Base-by-base conservation (phyloP, 2,329 filamentous ascomycete genomes). In the Phialophora tarda region DNA sequence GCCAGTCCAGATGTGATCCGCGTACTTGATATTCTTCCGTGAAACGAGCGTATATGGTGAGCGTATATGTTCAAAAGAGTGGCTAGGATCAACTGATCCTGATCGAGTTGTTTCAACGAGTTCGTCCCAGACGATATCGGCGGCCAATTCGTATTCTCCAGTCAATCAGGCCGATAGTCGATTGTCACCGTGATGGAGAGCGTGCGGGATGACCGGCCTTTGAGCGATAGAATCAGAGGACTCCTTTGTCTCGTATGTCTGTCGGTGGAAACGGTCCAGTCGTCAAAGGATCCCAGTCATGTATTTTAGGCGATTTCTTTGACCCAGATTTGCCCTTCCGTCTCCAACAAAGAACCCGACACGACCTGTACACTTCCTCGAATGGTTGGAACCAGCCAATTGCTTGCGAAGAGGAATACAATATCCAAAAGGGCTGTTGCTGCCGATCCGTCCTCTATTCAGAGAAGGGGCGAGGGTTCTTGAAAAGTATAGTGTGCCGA, bases 11-110 rank as follows among this genome's bases (percentile, higher is more conserved):
- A 12, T 32, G n/a, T 34, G 56, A 17, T 21, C 55, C 62, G 34
- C 59, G 17, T n/a, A 68, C 67, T 64, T 64, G 7, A 38, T 38
- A 48, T 34, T 59, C 38, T 55, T 28, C 54, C 56, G 32, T 58
- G 32, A 65, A 71, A 70, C 41, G 69, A 71, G 68, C 61, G 69
- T 70, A 69, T 68, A 34, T 28, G 59, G 60, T 70, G 55, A 67
- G 66, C 48, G 41, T 67, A 14, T 61, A 64, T 62, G 44, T 63
- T 66, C 56, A 69, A 73, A 72, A 65, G 71, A 73, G 69, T 64
- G 71, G 70, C 63, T 67, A 70, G 69, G 71, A 69, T 65, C 63
- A 61, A 65, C 48, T 23, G 64, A 69, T 65, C 71, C 70, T 67
- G 38, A 65, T 59, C 57, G 28, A 11, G 12, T 53, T 26, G 10